These are phyloP conservation scores for Microcera coccophila DNA, from an alignment of 2,329 filamentous ascomycete species.

Conservation along the genomic window DNA sequence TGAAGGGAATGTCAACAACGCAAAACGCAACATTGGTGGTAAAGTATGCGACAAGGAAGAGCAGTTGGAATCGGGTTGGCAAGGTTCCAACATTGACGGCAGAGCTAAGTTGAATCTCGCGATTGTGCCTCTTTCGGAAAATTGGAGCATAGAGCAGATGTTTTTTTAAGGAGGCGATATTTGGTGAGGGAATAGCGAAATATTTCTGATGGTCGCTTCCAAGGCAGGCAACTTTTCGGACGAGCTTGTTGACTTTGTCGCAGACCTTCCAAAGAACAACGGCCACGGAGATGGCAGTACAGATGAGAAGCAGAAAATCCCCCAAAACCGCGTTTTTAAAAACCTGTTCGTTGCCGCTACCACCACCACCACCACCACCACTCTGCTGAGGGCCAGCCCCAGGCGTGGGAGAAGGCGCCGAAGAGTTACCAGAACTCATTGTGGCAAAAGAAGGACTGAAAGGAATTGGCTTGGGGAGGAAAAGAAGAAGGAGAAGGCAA, in stretches of 20 bases:
- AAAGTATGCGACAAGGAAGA: conserved; percentile 54
- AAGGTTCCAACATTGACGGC: conserved; percentile 57
- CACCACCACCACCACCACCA: conserved; percentile 12
- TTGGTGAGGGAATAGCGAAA: conserved; percentile 59
- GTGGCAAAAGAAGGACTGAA: conserved; percentile 6
- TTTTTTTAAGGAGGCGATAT: conserved; percentile 60
- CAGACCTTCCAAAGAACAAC: conserved; percentile 65
- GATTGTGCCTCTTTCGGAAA: conserved; percentile 60
- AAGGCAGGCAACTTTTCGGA: conserved; percentile 70
- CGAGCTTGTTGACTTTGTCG: conserved; percentile 59
- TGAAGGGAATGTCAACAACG: conserved; percentile 60
- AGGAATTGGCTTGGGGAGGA: conserved; percentile 3
- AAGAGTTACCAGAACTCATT: conserved; percentile 25
- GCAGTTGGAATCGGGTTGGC: conserved; percentile 57
- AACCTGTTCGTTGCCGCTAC: background rate
- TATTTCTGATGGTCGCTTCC: conserved; percentile 77
- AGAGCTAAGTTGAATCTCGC: conserved; percentile 56
- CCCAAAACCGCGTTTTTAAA: conserved; percentile 48
- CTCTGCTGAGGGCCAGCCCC: conserved; percentile 15
- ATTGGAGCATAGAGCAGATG: conserved; percentile 70
- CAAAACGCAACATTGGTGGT: conserved; percentile 63
- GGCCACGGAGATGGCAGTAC: conserved; percentile 58
- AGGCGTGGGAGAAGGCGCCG: conserved; percentile 11
- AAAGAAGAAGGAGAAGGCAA: conserved; percentile 6
- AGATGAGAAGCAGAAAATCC: conserved; percentile 59